Evolutionary conservation across 495 filamentous ascomycete species (phyloP), one percentile per base, ranked within the genome.

Genomic region (Lindgomyces ingoldianus): DNA sequence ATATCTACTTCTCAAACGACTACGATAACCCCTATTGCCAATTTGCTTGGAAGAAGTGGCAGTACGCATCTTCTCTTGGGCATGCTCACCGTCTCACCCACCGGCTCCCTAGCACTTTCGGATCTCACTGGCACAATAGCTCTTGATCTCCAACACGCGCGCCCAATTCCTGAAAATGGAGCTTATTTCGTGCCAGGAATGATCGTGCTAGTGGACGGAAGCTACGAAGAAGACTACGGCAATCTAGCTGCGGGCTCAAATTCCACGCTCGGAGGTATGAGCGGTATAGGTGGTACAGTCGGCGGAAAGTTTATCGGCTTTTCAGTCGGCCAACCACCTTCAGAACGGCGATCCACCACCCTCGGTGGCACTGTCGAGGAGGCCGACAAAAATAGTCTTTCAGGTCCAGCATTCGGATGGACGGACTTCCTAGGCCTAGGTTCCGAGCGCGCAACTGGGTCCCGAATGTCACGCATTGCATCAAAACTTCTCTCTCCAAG

Each of bases 341-440:
- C 89, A 63, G 94, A 99, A 76, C 86, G 89, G 64, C 84, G 94
- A 36, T 83, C 87, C 39, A 83, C 84, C 22, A 92, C 89, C 2
- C 79, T 96, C 16, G 93, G 94, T 26, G 92, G 93, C 27, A 76
- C 54, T 75, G 77, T 1, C 67, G 74, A 27, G n/a, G 50, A 39
- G 49, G 14, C 22, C 24, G 82, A 87, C 66, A 69, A 79, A 22
- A 79, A 76, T 41, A 53, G 73, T 14, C 86, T 84, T 18, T 84
- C 87, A 62, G 89, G 89, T 19, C 86, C 85, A 55, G 92, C 90
- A 0, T 96, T 97, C 72, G 95, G 94, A 11, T 98, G 96, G 90
- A 88, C 96, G 9, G 95, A 99, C 71, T 98, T 98, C 73, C 76
- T 96, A 0, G 94, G 95, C 21, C 84, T 93, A 1, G 94, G 94